Percentiles rank a stretch among this genome's conserved stretches.
These are phyloP conservation scores for Vitis labrusca DNA, from an alignment of 164 flowering plant species.

Conservation along the genomic window DNA sequence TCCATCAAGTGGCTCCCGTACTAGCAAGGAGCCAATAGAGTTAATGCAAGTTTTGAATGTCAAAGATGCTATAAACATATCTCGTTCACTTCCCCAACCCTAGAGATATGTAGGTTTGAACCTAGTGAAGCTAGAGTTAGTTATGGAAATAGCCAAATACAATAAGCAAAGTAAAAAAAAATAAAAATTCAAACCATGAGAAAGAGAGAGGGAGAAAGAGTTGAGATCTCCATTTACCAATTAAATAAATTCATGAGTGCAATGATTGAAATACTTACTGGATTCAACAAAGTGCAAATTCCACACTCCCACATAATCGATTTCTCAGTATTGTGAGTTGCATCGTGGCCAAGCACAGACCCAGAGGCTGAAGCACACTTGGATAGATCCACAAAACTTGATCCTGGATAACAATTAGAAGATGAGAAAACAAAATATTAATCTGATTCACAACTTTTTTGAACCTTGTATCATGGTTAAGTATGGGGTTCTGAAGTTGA, in stretches of 20 bases:
- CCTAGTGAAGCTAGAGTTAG: too few relatives aligned
- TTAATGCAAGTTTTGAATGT: too few relatives aligned
- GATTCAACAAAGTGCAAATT: constrained; percentile 78
- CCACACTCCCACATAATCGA: constrained; percentile 66
- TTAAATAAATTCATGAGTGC: neutral
- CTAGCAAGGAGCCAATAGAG: too few relatives aligned
- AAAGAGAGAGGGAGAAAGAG: too few relatives aligned
- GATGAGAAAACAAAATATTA: constrained; percentile 3
- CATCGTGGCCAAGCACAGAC: constrained; percentile 7
- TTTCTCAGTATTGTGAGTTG: constrained; percentile 17
- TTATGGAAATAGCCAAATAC: too few relatives aligned
- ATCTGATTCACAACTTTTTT: constrained; percentile 9
- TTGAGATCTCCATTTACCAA: neutral
- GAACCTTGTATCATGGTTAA: constrained; percentile 8
- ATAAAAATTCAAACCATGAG: too few relatives aligned
- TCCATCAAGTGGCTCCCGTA: too few relatives aligned
- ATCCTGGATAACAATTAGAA: constrained; percentile 5
- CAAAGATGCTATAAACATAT: too few relatives aligned
- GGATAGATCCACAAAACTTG: constrained; percentile 18
- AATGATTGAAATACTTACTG: constrained; percentile 36
- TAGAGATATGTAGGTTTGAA: too few relatives aligned
- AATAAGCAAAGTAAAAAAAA: too few relatives aligned
- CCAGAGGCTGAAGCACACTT: constrained; percentile 11
- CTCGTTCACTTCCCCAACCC: too few relatives aligned
- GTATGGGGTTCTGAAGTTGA: constrained; percentile 20